A percentile compares a stretch with the other conserved stretches of the same genome.
Evolutionary conservation across 208 protist genomes (phyloP).

Genomic region (Naegleria fowleri): DNA sequence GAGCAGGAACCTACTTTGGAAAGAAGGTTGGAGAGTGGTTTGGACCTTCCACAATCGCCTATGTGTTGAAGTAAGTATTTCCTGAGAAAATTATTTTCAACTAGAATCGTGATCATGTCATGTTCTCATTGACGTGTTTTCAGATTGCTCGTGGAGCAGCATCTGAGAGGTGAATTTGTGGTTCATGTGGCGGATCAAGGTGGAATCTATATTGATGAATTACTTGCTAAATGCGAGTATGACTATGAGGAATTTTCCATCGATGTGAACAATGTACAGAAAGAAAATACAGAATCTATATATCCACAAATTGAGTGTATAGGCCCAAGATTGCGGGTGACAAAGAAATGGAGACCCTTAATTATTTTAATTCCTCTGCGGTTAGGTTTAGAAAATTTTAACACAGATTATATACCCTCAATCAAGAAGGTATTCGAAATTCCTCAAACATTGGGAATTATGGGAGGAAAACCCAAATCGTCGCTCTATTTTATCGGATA

Average conservation of each 20-base stretch:
- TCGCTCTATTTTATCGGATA: conserved; percentile 47
- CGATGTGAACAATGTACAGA: background rate
- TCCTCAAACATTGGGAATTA: conserved; percentile 41
- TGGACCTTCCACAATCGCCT: conserved; percentile 36
- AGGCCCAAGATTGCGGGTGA: background rate
- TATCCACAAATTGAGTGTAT: background rate
- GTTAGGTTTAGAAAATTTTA: conserved; percentile 40
- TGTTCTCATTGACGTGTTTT: background rate
- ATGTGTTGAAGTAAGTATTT: conserved; percentile 12
- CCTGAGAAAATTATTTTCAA: too few species aligned
- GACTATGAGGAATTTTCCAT: background rate
- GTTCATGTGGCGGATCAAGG: conserved; percentile 20
- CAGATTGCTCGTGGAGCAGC: background rate
- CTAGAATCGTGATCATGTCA: too few species aligned
- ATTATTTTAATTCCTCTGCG: conserved; percentile 43
- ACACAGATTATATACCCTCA: conserved; percentile 33
- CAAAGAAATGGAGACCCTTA: conserved; percentile 38
- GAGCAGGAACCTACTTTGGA: conserved; percentile 24
- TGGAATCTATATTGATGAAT: conserved; percentile 24
- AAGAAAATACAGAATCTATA: background rate
- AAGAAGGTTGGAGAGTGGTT: conserved; percentile 48
- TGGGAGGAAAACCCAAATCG: conserved; percentile 42
- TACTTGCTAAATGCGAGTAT: background rate
- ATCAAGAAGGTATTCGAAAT: conserved; percentile 32
- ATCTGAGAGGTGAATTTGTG: conserved; percentile 1